These are phyloP conservation scores for Mimosa bimucronata DNA, from an alignment of 306 rosid genomes.

Conservation along the genomic window DNA sequence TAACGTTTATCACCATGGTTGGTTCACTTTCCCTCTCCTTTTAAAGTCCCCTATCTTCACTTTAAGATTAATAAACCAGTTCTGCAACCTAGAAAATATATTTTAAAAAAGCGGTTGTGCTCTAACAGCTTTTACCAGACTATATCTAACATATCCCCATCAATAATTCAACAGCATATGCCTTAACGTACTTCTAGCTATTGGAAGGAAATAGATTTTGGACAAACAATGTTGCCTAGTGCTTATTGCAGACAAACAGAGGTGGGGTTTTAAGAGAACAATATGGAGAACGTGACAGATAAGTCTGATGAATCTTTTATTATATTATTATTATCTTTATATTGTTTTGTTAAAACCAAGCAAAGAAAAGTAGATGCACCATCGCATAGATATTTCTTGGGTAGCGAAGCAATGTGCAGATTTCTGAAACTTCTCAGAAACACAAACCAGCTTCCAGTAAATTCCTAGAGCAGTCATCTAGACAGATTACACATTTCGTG, in stretches of 20 bases:
- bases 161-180: slow-evolving; percentile 20
- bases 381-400: slow-evolving; percentile 6
- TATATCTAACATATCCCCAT: not conserved
- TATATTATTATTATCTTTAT: not conserved
- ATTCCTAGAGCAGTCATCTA: not conserved
- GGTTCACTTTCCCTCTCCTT: not conserved
- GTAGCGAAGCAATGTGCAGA: slow-evolving; percentile 15
- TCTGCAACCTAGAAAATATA: not conserved
- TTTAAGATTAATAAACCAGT: not conserved
- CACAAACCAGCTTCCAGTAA: not conserved
- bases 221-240: not conserved
- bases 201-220: not conserved
- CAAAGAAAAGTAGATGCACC: slow-evolving; percentile 1
- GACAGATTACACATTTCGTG: slow-evolving; percentile 2
- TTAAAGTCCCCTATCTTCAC: not conserved
- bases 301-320: not conserved
- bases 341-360: not conserved
- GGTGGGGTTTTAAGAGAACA: not conserved
- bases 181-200: slow-evolving; percentile 15
- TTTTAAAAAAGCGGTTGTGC: not conserved
- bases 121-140: not conserved
- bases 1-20: not conserved
- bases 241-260: not conserved
- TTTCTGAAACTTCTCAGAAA: slow-evolving; percentile 10
- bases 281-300: not conserved